Evolutionary conservation across 805 yeast species (phyloP), one percentile per base, ranked within the genome.

Genomic region (Tetrapisispora arboricola): DNA sequence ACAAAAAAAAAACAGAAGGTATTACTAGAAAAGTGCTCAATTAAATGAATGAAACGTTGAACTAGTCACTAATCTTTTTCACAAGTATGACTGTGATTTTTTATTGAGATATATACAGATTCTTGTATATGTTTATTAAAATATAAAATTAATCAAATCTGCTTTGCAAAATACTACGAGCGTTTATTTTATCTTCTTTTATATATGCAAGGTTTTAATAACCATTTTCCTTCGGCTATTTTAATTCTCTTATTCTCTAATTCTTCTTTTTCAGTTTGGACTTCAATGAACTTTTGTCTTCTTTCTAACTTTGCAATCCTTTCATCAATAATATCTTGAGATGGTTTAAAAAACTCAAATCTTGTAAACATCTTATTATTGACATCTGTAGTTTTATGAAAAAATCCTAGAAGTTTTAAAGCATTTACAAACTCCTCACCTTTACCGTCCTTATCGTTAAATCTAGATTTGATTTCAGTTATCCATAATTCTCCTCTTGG

Each of bases 401-500:
- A 82, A 50, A 92, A 84, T 0, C 97, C 98, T 47, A 75, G 61
- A 39, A 75, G 62, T 58, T 86, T 86, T 51, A 92, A 68, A 1
- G 83, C 77, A 19, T 82, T 75, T 11, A 81, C 84, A 63, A 92
- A 92, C 51, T 83, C 88, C n/a, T 73, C 73, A 13, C 90, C 90
- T 39, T 73, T 73, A 48, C 60, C 76, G 53, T 87, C 95, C 5
- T 76, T 66, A 53, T 87, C 95, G 6, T 75, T 66, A 53, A 92
- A 84, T 55, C 99, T 71, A 1, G 96, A 85, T 63, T 90, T 90
- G 64, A 92, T 92, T 59, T 92, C 99, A 2, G 97, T 92, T 36
- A 92, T 86, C 98, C 98, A 92, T 36, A 92, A 65, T 58, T 90
- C 95, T 21, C 99, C 97, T 45, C 86, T 72, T 32, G 95, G 95